Base-by-base conservation (phyloP, 2,329 filamentous ascomycete species). In the Didymella glomerata region DNA sequence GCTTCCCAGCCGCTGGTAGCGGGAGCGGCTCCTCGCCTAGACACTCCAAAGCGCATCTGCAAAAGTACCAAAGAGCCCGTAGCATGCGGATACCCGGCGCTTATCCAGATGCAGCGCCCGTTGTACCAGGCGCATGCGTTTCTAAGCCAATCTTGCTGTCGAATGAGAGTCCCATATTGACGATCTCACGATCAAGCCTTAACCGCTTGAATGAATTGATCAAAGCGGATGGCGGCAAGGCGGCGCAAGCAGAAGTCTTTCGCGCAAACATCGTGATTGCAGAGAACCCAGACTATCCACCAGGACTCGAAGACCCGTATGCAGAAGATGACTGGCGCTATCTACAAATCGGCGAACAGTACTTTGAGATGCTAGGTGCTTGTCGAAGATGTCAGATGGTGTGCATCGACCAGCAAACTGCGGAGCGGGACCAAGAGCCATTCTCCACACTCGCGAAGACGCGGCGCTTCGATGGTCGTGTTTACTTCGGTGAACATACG, bases 321-420 rank as follows among this genome's bases (percentile, higher is more conserved):
- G 83, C 85, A 0, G 94, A 98, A 78, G 95, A 98, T 66, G 76
- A 80, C 6, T 98, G 94, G 94, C 81, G 80, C 13, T 82, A 78
- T 16, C 69, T 97, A 40, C 82, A 79, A 9, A 90, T 97, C 57
- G 90, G 90, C 1, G 67, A 76, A 70, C 83, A 88, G 58, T 76
- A 78, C 10, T 90, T 92, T 68, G 83, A 90, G 61, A 86, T 96
- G 69, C 79, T 98, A 4, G 94, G 93, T 0, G 86, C 90, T 3
- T 99, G 95, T 71, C 86, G 92, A 60, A 83, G 95, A 59, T 99
- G 95, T 68, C 93, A 97, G 75, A 98, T 99, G 93, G 90, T 99
- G 10, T 97, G 94, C 73, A 87, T 98, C 45, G 89, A 99, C 71
- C 95, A 97, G 75, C 82, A 87, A 46, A 97, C 90, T 13, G 93